phyloP scores from a whole-genome alignment of 345 rosid species.

The Gossypium thurberi region DNA sequence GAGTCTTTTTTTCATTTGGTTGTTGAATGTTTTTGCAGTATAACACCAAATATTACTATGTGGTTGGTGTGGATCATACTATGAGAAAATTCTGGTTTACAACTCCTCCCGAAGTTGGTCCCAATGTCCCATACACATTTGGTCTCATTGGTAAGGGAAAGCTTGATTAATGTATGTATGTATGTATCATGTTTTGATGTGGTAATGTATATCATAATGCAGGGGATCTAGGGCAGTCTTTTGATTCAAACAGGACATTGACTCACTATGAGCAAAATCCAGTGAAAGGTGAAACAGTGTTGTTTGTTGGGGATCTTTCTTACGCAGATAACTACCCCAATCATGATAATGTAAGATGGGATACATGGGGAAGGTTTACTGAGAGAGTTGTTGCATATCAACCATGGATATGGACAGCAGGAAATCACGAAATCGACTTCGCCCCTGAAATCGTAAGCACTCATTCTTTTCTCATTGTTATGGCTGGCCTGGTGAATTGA shows the following conservation, averaged over 20 bases:
- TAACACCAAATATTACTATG: slow-evolving; percentile 55
- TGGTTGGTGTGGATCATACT: slow-evolving; percentile 44
- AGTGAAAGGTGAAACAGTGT: slow-evolving; percentile 51
- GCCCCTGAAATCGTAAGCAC: slow-evolving; percentile 35
- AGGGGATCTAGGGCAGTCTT: slow-evolving; percentile 95
- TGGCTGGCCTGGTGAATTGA: neutral
- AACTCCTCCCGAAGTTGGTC: slow-evolving; percentile 64
- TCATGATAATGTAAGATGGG: slow-evolving; percentile 81
- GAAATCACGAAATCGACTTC: slow-evolving; percentile 88
- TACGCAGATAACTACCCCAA: slow-evolving; percentile 71
- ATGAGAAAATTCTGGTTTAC: slow-evolving; percentile 53
- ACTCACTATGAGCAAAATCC: slow-evolving; percentile 73
- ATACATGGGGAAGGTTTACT: slow-evolving; percentile 80
- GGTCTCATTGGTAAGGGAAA: slow-evolving; percentile 42
- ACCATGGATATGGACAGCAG: slow-evolving; percentile 95
- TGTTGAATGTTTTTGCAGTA: slow-evolving; percentile 27
- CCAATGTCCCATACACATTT: slow-evolving; percentile 64
- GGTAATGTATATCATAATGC: slow-evolving; percentile 19
- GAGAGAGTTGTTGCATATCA: slow-evolving; percentile 89
- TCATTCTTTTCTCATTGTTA: neutral
- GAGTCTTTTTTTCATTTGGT: neutral
- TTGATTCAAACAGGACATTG: slow-evolving; percentile 74
- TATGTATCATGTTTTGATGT: neutral
- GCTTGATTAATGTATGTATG: neutral
- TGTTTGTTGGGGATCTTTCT: slow-evolving; percentile 81